Conservation (phyloP, 805 yeast genomes). For the Candida berthetii region DNA sequence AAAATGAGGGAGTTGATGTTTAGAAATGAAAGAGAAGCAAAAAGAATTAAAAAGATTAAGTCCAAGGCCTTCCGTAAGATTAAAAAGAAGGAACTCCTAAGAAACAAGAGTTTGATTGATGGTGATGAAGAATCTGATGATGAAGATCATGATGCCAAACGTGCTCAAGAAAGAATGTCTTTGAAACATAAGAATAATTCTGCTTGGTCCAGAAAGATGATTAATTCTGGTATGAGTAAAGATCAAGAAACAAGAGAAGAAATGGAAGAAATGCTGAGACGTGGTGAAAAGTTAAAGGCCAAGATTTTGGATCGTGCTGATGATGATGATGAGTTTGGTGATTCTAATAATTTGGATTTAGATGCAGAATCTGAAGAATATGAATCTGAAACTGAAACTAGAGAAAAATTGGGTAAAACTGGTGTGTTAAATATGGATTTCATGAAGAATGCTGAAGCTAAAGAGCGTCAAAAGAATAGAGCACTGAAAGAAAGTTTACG, state of each 20-base stretch:
- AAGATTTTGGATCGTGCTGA: conserved; percentile 61
- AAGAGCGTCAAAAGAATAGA: conserved; percentile 53
- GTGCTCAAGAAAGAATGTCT: conserved; percentile 92
- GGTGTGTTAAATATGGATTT: conserved; percentile 94
- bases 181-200: conserved; percentile 84
- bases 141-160: conserved; percentile 60
- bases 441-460: conserved; percentile 84
- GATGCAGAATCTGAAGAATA: conserved; percentile 35
- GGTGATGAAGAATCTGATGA: conserved; percentile 45
- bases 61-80: conserved; percentile 85
- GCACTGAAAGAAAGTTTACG: conserved; percentile 45
- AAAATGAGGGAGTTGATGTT: conserved; percentile 95
- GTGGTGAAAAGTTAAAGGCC: conserved; percentile 70
- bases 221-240: conserved; percentile 83
- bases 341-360: conserved; percentile 27
- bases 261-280: conserved; percentile 89
- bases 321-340: conserved; percentile 33
- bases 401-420: conserved; percentile 59
- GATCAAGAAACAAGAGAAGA: conserved; percentile 82
- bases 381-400: conserved; percentile 24
- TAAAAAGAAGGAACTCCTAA: conserved; percentile 75
- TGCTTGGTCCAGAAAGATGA: conserved; percentile 87
- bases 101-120: conserved; percentile 62
- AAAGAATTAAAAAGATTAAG: conserved; percentile 88
- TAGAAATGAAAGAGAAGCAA: conserved; percentile 88